phyloP scores from a whole-genome alignment of 768 basidiomycete species.

The Suillus lakei region DNA sequence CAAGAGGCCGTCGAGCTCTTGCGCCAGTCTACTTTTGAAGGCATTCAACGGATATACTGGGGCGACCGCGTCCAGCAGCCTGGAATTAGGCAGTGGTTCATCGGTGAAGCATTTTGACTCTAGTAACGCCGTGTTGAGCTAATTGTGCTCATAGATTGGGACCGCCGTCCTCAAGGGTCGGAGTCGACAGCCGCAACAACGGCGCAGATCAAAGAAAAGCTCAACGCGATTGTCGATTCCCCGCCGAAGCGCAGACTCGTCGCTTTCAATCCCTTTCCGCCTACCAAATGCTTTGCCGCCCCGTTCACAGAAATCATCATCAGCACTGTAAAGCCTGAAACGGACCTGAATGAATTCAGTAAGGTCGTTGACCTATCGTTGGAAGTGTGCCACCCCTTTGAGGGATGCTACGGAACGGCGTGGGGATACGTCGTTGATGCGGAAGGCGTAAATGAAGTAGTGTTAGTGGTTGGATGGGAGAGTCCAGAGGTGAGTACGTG shows the following conservation, averaged over 20 bases:
- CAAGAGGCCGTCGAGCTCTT: background rate
- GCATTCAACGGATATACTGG: background rate
- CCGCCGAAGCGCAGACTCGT: slow-evolving; percentile 1
- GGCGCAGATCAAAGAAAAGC: slow-evolving; percentile 3
- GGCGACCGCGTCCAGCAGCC: slow-evolving; percentile 10
- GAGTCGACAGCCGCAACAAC: background rate
- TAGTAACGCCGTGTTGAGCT: too few relatives aligned
- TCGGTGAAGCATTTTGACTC: background rate
- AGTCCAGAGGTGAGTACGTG: slow-evolving; percentile 1
- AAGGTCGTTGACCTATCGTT: slow-evolving; percentile 2
- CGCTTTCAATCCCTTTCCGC: slow-evolving; percentile 9
- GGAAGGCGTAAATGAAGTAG: slow-evolving; percentile 14
- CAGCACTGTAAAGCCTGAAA: slow-evolving; percentile 6
- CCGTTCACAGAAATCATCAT: slow-evolving; percentile 9
- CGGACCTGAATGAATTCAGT: background rate
- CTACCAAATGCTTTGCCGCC: slow-evolving; percentile 6
- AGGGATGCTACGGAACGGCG: slow-evolving; percentile 3
- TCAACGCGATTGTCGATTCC: background rate
- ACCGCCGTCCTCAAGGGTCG: background rate
- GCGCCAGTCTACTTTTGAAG: background rate
- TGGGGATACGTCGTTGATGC: slow-evolving; percentile 13
- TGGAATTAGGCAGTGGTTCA: background rate
- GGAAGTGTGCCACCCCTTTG: background rate
- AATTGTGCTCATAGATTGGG: slow-evolving; percentile 2
- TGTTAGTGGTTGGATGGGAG: background rate